Evolutionary conservation across 1,284 basidiomycete genomes (phyloP).

Genomic region (Cryptococcus sp.): DNA sequence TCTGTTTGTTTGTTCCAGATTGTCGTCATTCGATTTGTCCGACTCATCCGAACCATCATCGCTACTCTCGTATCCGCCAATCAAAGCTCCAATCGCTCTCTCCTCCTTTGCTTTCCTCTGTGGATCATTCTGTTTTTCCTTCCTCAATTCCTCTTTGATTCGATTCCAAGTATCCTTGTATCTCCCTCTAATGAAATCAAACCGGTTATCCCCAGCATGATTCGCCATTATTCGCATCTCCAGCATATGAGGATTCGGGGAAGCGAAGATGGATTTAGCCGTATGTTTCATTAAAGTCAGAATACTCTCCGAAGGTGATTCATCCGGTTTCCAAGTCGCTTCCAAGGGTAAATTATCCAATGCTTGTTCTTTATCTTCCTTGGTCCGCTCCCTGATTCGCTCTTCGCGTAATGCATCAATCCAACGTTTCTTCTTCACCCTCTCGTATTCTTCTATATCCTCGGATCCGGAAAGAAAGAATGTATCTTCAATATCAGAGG

Average conservation of each 20-base stretch:
- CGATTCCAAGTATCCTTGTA: constrained; percentile 62
- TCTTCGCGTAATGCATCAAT: constrained; percentile 61
- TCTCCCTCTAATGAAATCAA: constrained; percentile 71
- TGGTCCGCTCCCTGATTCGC: constrained; percentile 54
- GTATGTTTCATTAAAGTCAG: constrained; percentile 69
- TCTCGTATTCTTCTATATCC: constrained; percentile 57
- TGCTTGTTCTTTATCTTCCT: constrained; percentile 10
- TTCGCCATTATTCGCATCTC: constrained; percentile 85
- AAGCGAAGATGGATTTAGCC: constrained; percentile 60
- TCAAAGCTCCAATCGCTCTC: constrained; percentile 25
- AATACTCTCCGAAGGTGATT: constrained; percentile 61
- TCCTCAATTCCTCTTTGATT: constrained; percentile 13
- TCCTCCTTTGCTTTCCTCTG: constrained; percentile 10
- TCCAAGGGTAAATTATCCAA: constrained; percentile 1
- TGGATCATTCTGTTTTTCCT: constrained; percentile 7
- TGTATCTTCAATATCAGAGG: constrained; percentile 74
- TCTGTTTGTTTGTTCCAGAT: too few species aligned
- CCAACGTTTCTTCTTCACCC: constrained; percentile 60
- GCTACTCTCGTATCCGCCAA: constrained; percentile 45
- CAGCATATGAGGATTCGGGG: constrained; percentile 68
- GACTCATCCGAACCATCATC: constrained; percentile 15
- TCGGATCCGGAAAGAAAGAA: constrained; percentile 69
- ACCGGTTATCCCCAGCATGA: constrained; percentile 62
- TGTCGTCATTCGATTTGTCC: constrained; percentile 7
- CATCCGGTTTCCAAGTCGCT: background rate